Conservation (phyloP, 2,329 filamentous ascomycete species). For the Talaromyces sp. region DNA sequence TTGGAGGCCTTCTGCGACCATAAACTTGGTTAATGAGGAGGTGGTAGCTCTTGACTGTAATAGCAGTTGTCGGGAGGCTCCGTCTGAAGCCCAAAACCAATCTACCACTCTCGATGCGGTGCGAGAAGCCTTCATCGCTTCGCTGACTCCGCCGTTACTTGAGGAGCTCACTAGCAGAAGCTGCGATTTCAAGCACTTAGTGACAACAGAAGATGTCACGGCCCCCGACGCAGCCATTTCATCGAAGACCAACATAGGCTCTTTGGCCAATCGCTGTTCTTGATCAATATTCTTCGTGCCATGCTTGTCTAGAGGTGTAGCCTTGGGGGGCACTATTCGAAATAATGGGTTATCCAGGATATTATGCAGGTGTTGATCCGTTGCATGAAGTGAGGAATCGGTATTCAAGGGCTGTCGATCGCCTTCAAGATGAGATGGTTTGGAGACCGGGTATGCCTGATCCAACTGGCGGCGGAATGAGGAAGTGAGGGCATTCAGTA, state of each 20-base stretch:
- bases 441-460: conserved; percentile 54
- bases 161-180: conserved; percentile 31
- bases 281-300: conserved; percentile 15
- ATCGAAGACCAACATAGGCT: conserved; percentile 42
- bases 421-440: conserved; percentile 19
- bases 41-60: conserved; percentile 32
- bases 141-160: conserved; percentile 19
- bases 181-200: conserved; percentile 38
- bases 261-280: conserved; percentile 27
- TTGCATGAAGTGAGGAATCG: conserved; percentile 35
- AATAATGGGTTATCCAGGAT: conserved; percentile 48
- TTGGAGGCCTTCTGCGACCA: conserved; percentile 42
- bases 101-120: conserved; percentile 38
- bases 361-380: conserved; percentile 41
- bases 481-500: conserved; percentile 62
- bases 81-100: conserved; percentile 46
- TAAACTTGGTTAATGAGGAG: conserved; percentile 39
- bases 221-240: conserved; percentile 43
- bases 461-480: conserved; percentile 68
- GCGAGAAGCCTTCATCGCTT: conserved; percentile 38
- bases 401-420: conserved; percentile 26
- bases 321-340: conserved; percentile 37
- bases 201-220: conserved; percentile 28
- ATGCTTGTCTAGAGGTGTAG: conserved; percentile 15
- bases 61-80: conserved; percentile 30